Percentiles rank a stretch among this genome's conserved stretches.
Conservation (phyloP, 208 protist species). For the Crithidia bombi region DNA sequence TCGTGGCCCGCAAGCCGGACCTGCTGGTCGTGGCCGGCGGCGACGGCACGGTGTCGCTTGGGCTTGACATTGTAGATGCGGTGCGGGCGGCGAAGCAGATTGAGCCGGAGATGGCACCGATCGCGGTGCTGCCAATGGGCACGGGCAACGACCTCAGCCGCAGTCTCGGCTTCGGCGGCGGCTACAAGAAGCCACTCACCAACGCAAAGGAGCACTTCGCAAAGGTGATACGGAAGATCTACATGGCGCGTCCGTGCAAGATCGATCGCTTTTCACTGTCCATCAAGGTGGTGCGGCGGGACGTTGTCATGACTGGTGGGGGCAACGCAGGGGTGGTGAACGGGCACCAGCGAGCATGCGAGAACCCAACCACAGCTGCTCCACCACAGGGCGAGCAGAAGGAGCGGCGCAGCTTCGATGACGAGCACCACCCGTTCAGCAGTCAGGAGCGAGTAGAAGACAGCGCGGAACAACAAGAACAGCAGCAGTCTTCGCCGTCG, state of each 20-base stretch:
- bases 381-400: background rate
- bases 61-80: conserved; percentile 50
- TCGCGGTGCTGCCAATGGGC: conserved; percentile 69
- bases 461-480: background rate
- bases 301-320: background rate
- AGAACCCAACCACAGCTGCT: background rate
- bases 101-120: conserved; percentile 12
- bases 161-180: conserved; percentile 68
- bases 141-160: conserved; percentile 75
- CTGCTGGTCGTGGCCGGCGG: conserved; percentile 63
- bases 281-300: conserved; percentile 25
- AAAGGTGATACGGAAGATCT: conserved; percentile 19
- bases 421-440: conserved; percentile 9
- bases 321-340: background rate
- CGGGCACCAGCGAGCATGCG: background rate
- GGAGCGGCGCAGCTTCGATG: conserved; percentile 1
- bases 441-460: background rate
- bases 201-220: conserved; percentile 48
- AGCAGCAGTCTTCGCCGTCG: background rate
- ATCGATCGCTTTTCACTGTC: conserved; percentile 48
- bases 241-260: conserved; percentile 24
- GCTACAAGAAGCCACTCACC: conserved; percentile 50
- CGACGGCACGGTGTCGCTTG: conserved; percentile 68
- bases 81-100: conserved; percentile 41
- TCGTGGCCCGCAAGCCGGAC: conserved; percentile 35